phyloP scores from a whole-genome alignment of 306 rosid genomes.

The Vachellia pachyceras region DNA sequence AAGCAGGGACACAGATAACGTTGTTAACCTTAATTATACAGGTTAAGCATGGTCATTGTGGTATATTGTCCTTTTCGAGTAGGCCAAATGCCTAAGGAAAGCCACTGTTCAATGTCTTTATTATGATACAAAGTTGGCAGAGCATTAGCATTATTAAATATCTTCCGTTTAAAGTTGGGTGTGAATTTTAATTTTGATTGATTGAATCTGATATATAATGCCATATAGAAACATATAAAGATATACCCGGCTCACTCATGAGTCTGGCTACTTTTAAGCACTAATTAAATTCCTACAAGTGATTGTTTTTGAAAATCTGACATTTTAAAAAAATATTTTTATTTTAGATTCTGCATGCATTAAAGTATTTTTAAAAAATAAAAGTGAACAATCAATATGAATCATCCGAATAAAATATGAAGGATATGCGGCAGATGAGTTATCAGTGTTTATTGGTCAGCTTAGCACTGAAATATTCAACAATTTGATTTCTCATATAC shows the following conservation, averaged over 20 bases:
- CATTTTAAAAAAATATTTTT: too few relatives aligned
- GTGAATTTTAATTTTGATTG: background rate
- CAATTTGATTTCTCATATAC: too few relatives aligned
- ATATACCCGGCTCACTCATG: background rate
- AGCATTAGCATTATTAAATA: background rate
- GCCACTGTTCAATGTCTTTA: background rate
- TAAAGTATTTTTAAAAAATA: too few relatives aligned
- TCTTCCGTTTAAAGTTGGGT: background rate
- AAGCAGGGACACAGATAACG: background rate
- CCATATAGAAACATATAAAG: background rate
- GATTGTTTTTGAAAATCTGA: too few relatives aligned
- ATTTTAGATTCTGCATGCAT: too few relatives aligned
- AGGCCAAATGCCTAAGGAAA: constrained; percentile 9
- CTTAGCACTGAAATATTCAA: too few relatives aligned
- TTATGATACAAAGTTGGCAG: background rate
- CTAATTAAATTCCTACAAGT: too few relatives aligned
- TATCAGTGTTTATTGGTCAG: too few relatives aligned
- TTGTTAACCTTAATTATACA: background rate
- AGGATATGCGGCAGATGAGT: too few relatives aligned
- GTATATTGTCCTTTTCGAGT: background rate
- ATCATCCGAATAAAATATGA: too few relatives aligned
- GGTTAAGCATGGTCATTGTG: constrained; percentile 6
- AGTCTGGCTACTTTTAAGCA: too few relatives aligned
- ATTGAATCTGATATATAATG: background rate
- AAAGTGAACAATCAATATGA: too few relatives aligned